These are phyloP conservation scores for Picochlorum sp. DNA, from an alignment of 139 green algal species.

Conservation along the genomic window DNA sequence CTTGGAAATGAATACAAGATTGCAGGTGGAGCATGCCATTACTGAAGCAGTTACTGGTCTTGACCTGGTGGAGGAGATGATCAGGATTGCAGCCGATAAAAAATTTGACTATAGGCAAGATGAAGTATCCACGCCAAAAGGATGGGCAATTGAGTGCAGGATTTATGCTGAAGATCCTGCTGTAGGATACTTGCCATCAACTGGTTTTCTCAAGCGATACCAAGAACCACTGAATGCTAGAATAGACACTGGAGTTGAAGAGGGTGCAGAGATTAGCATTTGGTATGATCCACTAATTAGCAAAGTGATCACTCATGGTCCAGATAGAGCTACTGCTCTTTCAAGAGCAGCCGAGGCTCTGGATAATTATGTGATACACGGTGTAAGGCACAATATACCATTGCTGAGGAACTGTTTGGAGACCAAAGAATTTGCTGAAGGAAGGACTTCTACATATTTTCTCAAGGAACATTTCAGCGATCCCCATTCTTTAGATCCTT, in stretches of 20 bases:
- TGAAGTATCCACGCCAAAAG: slow-evolving; percentile 25
- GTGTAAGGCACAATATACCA: slow-evolving; percentile 19
- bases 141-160: slow-evolving; percentile 36
- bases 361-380: slow-evolving; percentile 19
- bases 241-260: slow-evolving; percentile 60
- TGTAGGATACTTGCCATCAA: slow-evolving; percentile 21
- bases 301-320: slow-evolving; percentile 31
- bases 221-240: slow-evolving; percentile 28
- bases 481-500: background rate
- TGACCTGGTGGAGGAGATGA: slow-evolving; percentile 35
- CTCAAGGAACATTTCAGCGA: slow-evolving; percentile 12
- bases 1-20: slow-evolving; percentile 36
- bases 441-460: slow-evolving; percentile 10
- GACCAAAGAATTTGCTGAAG: background rate
- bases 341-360: slow-evolving; percentile 1
- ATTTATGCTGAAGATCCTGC: slow-evolving; percentile 32
- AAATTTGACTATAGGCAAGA: slow-evolving; percentile 16
- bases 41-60: slow-evolving; percentile 22
- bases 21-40: slow-evolving; percentile 35
- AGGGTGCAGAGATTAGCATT: slow-evolving; percentile 42
- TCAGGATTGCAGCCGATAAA: slow-evolving; percentile 24
- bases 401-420: slow-evolving; percentile 18
- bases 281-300: slow-evolving; percentile 78
- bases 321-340: slow-evolving; percentile 16
- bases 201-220: slow-evolving; percentile 44